These are phyloP conservation scores for Kwoniella heveanensis DNA, from an alignment of 768 basidiomycete species.

Conservation along the genomic window DNA sequence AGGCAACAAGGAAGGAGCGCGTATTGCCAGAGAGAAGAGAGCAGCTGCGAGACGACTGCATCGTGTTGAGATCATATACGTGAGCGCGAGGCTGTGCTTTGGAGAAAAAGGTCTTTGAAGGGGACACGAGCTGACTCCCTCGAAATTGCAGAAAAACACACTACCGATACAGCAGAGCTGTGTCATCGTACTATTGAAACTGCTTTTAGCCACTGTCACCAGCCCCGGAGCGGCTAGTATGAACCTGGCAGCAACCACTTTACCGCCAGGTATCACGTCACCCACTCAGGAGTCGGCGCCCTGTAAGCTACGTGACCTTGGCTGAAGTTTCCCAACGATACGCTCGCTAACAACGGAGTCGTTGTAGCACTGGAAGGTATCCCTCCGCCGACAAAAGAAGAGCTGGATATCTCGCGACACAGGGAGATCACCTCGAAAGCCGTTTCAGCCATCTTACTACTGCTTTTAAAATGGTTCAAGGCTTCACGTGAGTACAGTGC, in stretches of 20 bases:
- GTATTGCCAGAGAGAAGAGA: slow-evolving; percentile 42
- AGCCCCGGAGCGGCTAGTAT: slow-evolving; percentile 61
- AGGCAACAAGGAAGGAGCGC: slow-evolving; percentile 44
- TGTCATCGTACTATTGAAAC: slow-evolving; percentile 89
- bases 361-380: slow-evolving; percentile 53
- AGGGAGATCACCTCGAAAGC: slow-evolving; percentile 97
- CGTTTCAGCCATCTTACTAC: slow-evolving; percentile 86
- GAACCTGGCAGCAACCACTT: slow-evolving; percentile 13
- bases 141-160: slow-evolving; percentile 67
- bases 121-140: not conserved
- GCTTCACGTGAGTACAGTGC: slow-evolving; percentile 93
- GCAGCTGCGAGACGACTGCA: slow-evolving; percentile 75
- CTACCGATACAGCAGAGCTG: slow-evolving; percentile 83
- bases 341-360: not conserved
- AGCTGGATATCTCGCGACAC: slow-evolving; percentile 89
- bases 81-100: too few species aligned
- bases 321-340: too few species aligned
- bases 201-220: slow-evolving; percentile 88
- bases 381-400: slow-evolving; percentile 75
- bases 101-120: not conserved
- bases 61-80: slow-evolving; percentile 90
- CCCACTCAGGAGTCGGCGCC: slow-evolving; percentile 46
- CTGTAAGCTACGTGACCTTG: too few species aligned
- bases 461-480: slow-evolving; percentile 97
- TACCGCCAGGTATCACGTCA: slow-evolving; percentile 33